Conservation (phyloP, 148 eudicot genomes). For the Cornus kousa region DNA sequence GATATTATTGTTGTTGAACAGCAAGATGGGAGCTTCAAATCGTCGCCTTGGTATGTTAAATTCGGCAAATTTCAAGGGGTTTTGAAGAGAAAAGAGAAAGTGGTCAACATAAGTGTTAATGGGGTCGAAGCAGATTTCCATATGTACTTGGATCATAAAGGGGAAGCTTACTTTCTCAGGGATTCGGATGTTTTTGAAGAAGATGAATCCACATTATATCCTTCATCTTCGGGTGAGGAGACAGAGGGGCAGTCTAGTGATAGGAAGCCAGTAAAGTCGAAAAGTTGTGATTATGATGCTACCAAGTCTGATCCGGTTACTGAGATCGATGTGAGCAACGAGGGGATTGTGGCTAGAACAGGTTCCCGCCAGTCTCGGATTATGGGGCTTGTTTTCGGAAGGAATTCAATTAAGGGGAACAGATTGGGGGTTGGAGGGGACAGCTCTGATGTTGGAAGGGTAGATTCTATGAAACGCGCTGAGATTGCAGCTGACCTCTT, state of each 20-base stretch:
- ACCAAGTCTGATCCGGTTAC: constrained; percentile 27
- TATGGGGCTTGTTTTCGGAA: constrained; percentile 71
- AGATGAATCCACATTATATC: constrained; percentile 30
- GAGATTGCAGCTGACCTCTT: constrained; percentile 94
- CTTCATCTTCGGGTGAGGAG: constrained; percentile 64
- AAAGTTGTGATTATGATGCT: constrained; percentile 54
- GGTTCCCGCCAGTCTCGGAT: constrained; percentile 44
- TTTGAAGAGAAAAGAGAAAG: constrained; percentile 69
- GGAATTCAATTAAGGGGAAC: constrained; percentile 44
- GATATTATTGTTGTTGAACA: constrained; percentile 95
- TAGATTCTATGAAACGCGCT: constrained; percentile 63
- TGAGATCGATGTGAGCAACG: constrained; percentile 39
- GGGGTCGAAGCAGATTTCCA: constrained; percentile 69
- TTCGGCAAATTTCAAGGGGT: constrained; percentile 97
- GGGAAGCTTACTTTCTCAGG: constrained; percentile 74
- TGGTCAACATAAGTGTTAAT: constrained; percentile 67
- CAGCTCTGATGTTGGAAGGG: constrained; percentile 29
- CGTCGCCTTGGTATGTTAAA: constrained; percentile 94
- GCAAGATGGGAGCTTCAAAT: constrained; percentile 78
- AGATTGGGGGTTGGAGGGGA: constrained; percentile 27
- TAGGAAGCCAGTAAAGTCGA: constrained; percentile 45
- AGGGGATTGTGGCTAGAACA: constrained; percentile 27
- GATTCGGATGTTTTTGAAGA: constrained; percentile 59
- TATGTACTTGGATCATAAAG: constrained; percentile 83
- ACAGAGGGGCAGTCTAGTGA: constrained; percentile 31